Conservation (phyloP, 1,284 basidiomycete species). For the Malassezia nana region DNA sequence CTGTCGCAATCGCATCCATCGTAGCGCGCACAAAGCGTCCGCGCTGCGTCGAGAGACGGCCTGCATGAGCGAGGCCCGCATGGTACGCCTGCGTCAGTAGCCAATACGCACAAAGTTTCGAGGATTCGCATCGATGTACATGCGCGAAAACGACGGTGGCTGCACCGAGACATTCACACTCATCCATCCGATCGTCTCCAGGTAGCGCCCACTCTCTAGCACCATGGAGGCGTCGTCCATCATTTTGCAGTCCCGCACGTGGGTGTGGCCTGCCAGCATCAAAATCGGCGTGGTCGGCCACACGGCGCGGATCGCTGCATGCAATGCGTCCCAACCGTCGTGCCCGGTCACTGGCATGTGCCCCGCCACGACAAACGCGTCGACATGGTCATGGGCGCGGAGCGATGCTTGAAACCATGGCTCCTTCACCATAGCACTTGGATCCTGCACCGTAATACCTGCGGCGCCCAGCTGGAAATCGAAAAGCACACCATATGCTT, state of each 20-base stretch:
- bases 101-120: conserved; percentile 35
- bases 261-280: conserved; percentile 43
- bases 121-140: conserved; percentile 52
- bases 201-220: conserved; percentile 41
- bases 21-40: conserved; percentile 31
- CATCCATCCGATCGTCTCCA: conserved; percentile 32
- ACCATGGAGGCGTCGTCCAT: conserved; percentile 35
- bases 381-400: conserved; percentile 22
- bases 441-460: conserved; percentile 32
- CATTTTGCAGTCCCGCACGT: conserved; percentile 41
- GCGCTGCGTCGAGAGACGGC: conserved; percentile 32
- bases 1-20: conserved; percentile 35
- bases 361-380: conserved; percentile 40
- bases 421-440: conserved; percentile 38
- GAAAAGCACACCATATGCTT: conserved; percentile 40
- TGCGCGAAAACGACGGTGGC: conserved; percentile 47
- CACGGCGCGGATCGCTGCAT: conserved; percentile 30
- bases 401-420: conserved; percentile 39
- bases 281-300: conserved; percentile 37
- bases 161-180: conserved; percentile 22
- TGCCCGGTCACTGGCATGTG: conserved; percentile 40
- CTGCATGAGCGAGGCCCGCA: conserved; percentile 19
- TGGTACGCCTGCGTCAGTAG: conserved; percentile 18
- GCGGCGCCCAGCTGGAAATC: conserved; percentile 35
- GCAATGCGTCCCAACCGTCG: conserved; percentile 34